phyloP scores from a whole-genome alignment of 768 basidiomycete species.

The Filobasidium floriforme region DNA sequence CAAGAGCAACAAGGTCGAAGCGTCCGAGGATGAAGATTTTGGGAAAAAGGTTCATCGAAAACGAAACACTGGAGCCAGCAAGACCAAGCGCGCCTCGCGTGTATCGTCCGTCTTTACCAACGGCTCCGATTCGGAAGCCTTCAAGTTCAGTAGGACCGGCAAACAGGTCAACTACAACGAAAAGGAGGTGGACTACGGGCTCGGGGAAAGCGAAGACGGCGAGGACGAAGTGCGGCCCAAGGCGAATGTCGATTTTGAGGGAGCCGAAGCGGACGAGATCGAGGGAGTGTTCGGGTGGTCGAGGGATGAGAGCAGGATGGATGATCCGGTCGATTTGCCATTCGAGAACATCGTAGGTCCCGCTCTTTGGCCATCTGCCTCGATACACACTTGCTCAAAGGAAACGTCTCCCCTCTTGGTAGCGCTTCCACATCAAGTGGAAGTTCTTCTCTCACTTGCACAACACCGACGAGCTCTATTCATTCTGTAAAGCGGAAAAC shows the following conservation, averaged over 20 bases:
- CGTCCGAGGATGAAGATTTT: conserved; percentile 20
- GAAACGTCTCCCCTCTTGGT: conserved; percentile 24
- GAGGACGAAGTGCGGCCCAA: conserved; percentile 25
- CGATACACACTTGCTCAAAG: conserved; percentile 3
- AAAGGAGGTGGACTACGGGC: conserved; percentile 38
- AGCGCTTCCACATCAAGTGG: conserved; percentile 99
- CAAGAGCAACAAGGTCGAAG: background rate
- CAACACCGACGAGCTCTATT: conserved; percentile 98
- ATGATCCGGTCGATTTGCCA: conserved; percentile 73
- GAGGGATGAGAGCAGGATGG: conserved; percentile 63
- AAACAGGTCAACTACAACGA: conserved; percentile 36
- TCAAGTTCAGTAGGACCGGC: conserved; percentile 12
- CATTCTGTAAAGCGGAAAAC: conserved; percentile 68
- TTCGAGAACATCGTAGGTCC: conserved; percentile 71
- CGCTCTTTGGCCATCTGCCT: background rate
- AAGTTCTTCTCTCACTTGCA: conserved; percentile 95
- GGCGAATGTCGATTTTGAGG: conserved; percentile 19
- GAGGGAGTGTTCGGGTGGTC: conserved; percentile 81
- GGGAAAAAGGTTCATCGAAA: conserved; percentile 20
- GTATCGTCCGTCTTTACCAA: conserved; percentile 13
- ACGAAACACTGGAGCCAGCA: conserved; percentile 10
- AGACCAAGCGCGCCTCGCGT: conserved; percentile 14
- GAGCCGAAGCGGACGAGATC: conserved; percentile 50
- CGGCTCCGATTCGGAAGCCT: conserved; percentile 11
- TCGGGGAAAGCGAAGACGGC: conserved; percentile 28